Evolutionary conservation across 768 basidiomycete genomes (phyloP).

Genomic region (Termitomyces sp.): DNA sequence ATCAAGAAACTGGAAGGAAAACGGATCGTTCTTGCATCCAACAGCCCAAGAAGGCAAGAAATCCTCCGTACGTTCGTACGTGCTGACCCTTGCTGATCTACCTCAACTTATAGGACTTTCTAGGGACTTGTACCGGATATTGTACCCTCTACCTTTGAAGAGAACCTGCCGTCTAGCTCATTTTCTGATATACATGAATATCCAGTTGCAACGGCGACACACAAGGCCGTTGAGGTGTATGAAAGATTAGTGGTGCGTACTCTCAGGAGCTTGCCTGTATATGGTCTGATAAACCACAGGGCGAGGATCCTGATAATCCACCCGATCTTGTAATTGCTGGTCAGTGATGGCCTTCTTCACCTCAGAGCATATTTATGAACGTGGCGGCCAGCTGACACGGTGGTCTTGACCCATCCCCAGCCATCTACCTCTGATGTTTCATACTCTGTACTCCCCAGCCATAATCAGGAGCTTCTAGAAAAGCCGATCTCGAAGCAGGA

Average conservation of each 20-base stretch:
- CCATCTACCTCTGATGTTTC: conserved; percentile 57
- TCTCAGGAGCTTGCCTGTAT: not conserved
- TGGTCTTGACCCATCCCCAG: conserved; percentile 80
- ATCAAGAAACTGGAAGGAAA: conserved; percentile 72
- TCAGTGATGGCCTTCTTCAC: conserved; percentile 18
- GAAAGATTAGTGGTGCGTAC: conserved; percentile 67
- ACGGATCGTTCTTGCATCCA: conserved; percentile 82
- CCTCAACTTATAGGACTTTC: not conserved
- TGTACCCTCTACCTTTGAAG: conserved; percentile 61
- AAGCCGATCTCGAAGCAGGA: conserved; percentile 82
- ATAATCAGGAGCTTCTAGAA: conserved; percentile 78
- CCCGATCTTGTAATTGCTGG: conserved; percentile 83
- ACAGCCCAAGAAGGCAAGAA: conserved; percentile 81
- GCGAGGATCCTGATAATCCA: conserved; percentile 59
- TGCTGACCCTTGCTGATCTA: conserved; percentile 17
- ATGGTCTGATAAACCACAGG: conserved; percentile 27
- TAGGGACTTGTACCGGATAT: conserved; percentile 43
- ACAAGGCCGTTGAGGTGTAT: conserved; percentile 88
- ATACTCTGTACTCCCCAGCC: conserved; percentile 50
- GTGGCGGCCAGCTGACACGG: conserved; percentile 75
- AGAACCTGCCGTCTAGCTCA: conserved; percentile 63
- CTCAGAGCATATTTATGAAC: not conserved
- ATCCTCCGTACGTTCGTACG: conserved; percentile 78
- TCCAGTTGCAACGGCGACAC: conserved; percentile 70
- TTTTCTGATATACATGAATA: conserved; percentile 77